Conservation (phyloP, 306 rosid genomes). For the Potentilla sterilis region DNA sequence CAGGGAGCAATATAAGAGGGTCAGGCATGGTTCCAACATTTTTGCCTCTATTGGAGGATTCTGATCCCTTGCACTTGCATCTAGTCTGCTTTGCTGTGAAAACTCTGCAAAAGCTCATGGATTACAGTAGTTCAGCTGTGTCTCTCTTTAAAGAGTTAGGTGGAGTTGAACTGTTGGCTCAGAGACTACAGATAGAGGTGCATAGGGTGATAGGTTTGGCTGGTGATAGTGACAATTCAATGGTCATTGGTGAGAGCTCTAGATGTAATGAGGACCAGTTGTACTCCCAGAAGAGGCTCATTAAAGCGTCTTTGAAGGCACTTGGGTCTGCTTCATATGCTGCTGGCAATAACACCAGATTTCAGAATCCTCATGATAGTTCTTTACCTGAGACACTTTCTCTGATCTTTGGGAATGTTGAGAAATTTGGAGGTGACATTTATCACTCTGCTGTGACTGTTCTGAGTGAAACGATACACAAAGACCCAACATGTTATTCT, state of each 20-base stretch:
- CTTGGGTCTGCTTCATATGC: constrained; percentile 92
- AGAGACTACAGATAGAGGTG: constrained; percentile 80
- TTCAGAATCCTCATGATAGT: constrained; percentile 64
- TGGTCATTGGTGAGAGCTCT: constrained; percentile 72
- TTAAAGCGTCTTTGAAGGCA: constrained; percentile 86
- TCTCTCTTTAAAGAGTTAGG: constrained; percentile 93
- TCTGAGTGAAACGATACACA: constrained; percentile 97
- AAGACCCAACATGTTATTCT: constrained; percentile 85
- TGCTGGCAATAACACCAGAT: constrained; percentile 66
- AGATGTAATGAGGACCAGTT: constrained; percentile 59
- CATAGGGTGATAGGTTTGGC: constrained; percentile 70
- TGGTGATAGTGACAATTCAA: constrained; percentile 41
- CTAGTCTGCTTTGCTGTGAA: constrained; percentile 92
- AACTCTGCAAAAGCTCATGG: constrained; percentile 98
- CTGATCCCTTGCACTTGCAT: constrained; percentile 81
- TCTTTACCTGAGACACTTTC: constrained; percentile 73
- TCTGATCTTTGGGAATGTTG: constrained; percentile 62
- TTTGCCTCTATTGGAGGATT: constrained; percentile 92
- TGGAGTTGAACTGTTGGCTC: constrained; percentile 89
- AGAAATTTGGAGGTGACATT: constrained; percentile 93
- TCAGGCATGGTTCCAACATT: constrained; percentile 99
- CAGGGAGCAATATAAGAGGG: constrained; percentile 88
- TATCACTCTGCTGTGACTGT: constrained; percentile 95
- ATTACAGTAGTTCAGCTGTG: constrained; percentile 90
- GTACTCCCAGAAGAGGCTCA: constrained; percentile 79